Evolutionary conservation across 306 rosid genomes (phyloP).

Genomic region (Acacia acuminata): DNA sequence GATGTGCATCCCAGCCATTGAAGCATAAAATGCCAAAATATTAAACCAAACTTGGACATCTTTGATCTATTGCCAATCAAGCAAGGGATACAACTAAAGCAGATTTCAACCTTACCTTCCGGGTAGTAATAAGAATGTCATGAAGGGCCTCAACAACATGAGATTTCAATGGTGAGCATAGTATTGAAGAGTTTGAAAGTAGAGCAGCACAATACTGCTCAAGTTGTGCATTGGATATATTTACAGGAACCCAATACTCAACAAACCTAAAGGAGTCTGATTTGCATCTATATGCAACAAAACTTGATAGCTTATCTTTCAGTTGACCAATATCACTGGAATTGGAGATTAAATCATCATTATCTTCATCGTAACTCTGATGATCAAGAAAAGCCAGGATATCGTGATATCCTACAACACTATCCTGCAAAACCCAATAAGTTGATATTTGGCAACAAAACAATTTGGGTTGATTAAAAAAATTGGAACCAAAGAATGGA

Average conservation of each 20-base stretch:
- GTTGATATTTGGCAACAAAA: constrained; percentile 32
- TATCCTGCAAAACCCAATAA: constrained; percentile 61
- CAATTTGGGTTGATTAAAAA: constrained; percentile 15
- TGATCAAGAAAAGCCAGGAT: constrained; percentile 54
- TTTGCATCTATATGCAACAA: constrained; percentile 51
- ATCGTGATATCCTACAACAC: constrained; percentile 43
- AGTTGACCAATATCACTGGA: constrained; percentile 48
- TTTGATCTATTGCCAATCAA: constrained; percentile 25
- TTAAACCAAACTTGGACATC: constrained; percentile 18
- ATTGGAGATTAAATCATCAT: constrained; percentile 34
- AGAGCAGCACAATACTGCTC: constrained; percentile 84
- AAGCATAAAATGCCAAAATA: constrained; percentile 23
- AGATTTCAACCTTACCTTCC: constrained; percentile 67
- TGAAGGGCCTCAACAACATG: constrained; percentile 57
- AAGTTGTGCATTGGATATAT: constrained; percentile 74
- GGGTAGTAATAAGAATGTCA: constrained; percentile 52
- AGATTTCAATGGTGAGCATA: constrained; percentile 53
- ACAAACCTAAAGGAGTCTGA: constrained; percentile 56
- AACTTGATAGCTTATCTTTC: constrained; percentile 60
- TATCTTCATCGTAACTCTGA: constrained; percentile 27
- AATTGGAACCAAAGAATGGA: constrained; percentile 19
- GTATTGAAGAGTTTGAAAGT: constrained; percentile 59
- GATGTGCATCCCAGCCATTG: constrained; percentile 17
- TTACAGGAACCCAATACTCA: constrained; percentile 96
- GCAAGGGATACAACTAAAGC: constrained; percentile 18